A percentile compares a stretch with the other conserved stretches of the same genome.
Evolutionary conservation across 331 rosid species (phyloP).

Genomic region (Quercus tomentella): DNA sequence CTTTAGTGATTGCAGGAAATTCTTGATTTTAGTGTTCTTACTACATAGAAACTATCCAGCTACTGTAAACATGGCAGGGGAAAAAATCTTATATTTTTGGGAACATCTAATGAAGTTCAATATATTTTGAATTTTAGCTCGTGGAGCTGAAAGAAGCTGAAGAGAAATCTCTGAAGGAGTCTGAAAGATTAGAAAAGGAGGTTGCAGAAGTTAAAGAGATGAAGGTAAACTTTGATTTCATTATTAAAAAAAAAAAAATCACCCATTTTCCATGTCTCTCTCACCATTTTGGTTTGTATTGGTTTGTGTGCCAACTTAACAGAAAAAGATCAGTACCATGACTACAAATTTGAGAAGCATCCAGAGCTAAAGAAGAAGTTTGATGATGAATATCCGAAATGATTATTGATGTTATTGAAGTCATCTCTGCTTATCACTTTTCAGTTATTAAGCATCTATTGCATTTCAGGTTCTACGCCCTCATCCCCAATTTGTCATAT

Average conservation of each 20-base stretch:
- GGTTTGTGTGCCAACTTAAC: too few species aligned
- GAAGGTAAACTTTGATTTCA: too few species aligned
- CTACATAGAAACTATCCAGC: too few species aligned
- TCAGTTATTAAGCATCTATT: not conserved
- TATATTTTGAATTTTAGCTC: too few species aligned
- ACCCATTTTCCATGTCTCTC: too few species aligned
- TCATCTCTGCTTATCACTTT: not conserved
- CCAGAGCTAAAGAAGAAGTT: constrained; percentile 55
- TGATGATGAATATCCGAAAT: constrained; percentile 47
- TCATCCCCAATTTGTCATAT: not conserved
- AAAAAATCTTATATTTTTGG: not conserved
- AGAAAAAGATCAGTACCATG: constrained; percentile 1
- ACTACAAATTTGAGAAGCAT: constrained; percentile 54
- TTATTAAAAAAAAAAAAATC: too few species aligned
- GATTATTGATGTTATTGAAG: constrained; percentile 50
- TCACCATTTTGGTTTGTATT: too few species aligned
- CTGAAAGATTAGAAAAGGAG: constrained; percentile 57
- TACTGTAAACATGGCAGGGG: too few species aligned
- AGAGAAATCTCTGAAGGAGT: constrained; percentile 14
- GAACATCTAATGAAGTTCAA: not conserved
- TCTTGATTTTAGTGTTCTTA: too few species aligned
- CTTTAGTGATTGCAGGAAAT: too few species aligned
- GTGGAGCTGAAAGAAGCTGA: too few species aligned
- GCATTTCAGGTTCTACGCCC: not conserved
- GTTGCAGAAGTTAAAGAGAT: not conserved